phyloP scores from a whole-genome alignment of 306 rosid species.

The Crotalaria pallida region DNA sequence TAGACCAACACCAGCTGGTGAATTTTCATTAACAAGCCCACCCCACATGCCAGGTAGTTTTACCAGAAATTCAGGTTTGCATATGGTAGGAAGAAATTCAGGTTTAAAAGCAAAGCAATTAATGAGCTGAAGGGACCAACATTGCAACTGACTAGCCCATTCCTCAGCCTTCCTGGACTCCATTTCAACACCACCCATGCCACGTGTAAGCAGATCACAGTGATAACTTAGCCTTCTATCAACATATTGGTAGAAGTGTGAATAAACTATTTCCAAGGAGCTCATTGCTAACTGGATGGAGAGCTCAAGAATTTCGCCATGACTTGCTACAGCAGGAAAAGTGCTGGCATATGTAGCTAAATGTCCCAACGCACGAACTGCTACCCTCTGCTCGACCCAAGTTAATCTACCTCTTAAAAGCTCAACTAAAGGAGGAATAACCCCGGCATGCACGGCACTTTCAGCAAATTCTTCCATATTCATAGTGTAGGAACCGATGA shows the following conservation, averaged over 20 bases:
- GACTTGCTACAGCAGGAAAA: slow-evolving; percentile 74
- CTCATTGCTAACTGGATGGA: slow-evolving; percentile 88
- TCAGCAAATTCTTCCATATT: slow-evolving; percentile 97
- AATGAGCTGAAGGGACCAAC: slow-evolving; percentile 98
- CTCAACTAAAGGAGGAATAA: slow-evolving; percentile 86
- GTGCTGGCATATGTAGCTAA: slow-evolving; percentile 90
- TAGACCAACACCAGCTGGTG: slow-evolving; percentile 96
- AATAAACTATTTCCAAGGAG: slow-evolving; percentile 91
- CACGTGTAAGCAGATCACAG: slow-evolving; percentile 95
- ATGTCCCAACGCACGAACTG: slow-evolving; percentile 98
- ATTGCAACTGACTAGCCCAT: slow-evolving; percentile 99
- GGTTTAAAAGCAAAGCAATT: slow-evolving; percentile 96
- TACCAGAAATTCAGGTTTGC: slow-evolving; percentile 80
- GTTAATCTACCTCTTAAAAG: slow-evolving; percentile 92
- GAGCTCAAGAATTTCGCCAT: slow-evolving; percentile 90
- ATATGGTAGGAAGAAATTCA: slow-evolving; percentile 84
- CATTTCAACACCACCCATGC: slow-evolving; percentile 99
- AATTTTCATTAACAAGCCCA: slow-evolving; percentile 95
- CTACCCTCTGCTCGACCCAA: slow-evolving; percentile 99
- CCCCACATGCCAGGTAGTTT: slow-evolving; percentile 99
- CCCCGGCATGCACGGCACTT: slow-evolving; percentile 78
- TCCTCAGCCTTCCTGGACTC: slow-evolving; percentile 99
- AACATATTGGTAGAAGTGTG: slow-evolving; percentile 86
- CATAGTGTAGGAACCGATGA: slow-evolving; percentile 97
- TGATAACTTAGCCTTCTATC: slow-evolving; percentile 95